phyloP scores from a whole-genome alignment of 805 yeast genomes.

The Maudiozyma barnettii region DNA sequence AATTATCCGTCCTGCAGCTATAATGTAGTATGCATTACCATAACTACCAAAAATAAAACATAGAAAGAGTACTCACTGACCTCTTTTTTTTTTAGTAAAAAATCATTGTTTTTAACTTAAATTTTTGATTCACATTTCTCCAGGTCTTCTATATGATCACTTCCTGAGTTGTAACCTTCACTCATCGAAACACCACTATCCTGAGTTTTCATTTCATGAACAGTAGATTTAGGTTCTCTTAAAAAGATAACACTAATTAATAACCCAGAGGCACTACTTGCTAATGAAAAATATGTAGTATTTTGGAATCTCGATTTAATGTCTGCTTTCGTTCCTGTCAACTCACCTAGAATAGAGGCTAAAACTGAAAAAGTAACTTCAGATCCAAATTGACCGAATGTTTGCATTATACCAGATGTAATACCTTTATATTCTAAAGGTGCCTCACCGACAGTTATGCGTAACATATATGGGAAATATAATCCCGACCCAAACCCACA shows the following conservation, averaged over 20 bases:
- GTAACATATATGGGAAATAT: neutral
- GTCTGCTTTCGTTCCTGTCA: neutral
- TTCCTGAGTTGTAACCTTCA: neutral
- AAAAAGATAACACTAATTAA: neutral
- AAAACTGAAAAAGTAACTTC: conserved; percentile 1
- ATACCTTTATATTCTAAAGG: conserved; percentile 1
- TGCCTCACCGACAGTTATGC: neutral
- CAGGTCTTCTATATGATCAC: neutral
- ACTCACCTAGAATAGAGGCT: conserved; percentile 1
- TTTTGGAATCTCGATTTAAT: neutral
- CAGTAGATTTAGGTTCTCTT: neutral
- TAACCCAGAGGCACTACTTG: neutral
- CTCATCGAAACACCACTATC: neutral
- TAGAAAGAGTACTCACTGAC: too few relatives aligned
- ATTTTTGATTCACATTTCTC: neutral
- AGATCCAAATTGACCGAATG: neutral
- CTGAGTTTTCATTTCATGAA: neutral
- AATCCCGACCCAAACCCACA: conserved; percentile 1
- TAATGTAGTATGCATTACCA: too few relatives aligned
- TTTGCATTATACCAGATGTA: conserved; percentile 1
- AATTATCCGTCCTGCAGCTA: too few relatives aligned
- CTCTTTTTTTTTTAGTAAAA: too few relatives aligned
- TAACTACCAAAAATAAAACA: too few relatives aligned
- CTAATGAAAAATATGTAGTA: neutral
- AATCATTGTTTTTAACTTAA: neutral